Percentiles rank a stretch among this genome's conserved stretches.
These are phyloP conservation scores for Acrocalymma vagum DNA, from an alignment of 2,329 filamentous ascomycete species.

Conservation along the genomic window DNA sequence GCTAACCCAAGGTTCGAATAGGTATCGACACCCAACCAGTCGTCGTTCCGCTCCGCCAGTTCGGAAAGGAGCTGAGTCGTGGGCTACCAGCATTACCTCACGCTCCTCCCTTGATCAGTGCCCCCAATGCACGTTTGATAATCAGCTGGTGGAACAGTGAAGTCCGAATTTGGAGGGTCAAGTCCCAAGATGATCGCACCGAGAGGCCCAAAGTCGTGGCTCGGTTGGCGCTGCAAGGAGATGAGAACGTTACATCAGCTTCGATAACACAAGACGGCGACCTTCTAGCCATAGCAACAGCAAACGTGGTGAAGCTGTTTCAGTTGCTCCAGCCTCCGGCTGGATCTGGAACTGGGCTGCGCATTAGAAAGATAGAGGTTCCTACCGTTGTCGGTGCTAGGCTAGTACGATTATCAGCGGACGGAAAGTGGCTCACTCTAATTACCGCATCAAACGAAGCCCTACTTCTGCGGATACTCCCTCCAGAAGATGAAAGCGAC, in stretches of 20 bases:
- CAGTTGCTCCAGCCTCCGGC: conserved; percentile 65
- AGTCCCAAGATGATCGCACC: conserved; percentile 54
- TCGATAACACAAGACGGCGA: conserved; percentile 75
- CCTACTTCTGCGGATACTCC: conserved; percentile 56
- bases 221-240: conserved; percentile 59
- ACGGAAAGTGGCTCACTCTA: conserved; percentile 74
- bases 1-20: conserved; percentile 46
- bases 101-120: conserved; percentile 74
- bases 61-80: conserved; percentile 81
- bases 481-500: conserved; percentile 50
- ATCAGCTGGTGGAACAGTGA: conserved; percentile 94
- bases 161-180: conserved; percentile 80
- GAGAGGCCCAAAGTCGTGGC: conserved; percentile 54
- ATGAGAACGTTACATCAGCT: conserved; percentile 83
- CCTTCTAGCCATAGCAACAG: conserved; percentile 79
- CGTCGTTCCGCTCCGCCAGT: conserved; percentile 80
- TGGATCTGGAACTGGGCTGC: conserved; percentile 67
- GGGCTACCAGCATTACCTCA: conserved; percentile 86
- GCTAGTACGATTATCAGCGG: conserved; percentile 72
- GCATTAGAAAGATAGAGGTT: conserved; percentile 74
- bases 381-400: conserved; percentile 73
- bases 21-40: conserved; percentile 87
- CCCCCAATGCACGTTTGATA: conserved; percentile 76
- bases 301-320: conserved; percentile 79
- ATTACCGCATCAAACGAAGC: conserved; percentile 56